phyloP scores from a whole-genome alignment of 352 stramenopile genomes.

The Globisporangium viniferum region DNA sequence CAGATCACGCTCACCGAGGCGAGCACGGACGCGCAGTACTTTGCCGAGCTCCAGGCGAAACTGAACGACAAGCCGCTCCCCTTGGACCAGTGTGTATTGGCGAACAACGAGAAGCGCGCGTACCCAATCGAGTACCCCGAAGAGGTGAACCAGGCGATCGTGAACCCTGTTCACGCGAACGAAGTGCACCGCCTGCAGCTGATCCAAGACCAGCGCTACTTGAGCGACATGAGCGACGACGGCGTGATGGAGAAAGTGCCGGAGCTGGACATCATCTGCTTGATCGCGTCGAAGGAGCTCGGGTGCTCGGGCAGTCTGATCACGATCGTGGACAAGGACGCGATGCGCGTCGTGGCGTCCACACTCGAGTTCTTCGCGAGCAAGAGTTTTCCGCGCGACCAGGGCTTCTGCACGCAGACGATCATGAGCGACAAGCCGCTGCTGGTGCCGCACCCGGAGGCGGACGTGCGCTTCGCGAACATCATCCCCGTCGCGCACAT shows the following conservation, averaged over 20 bases:
- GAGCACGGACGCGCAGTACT: slow-evolving; percentile 12
- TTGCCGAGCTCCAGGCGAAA: slow-evolving; percentile 2
- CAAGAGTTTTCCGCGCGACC: slow-evolving; percentile 32
- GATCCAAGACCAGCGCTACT: too few species aligned
- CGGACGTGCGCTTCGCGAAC: slow-evolving; percentile 52
- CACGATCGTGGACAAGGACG: slow-evolving; percentile 37
- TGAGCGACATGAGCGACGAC: too few species aligned
- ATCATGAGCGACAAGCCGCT: slow-evolving; percentile 56
- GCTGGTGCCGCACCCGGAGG: slow-evolving; percentile 48
- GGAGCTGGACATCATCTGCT: slow-evolving; percentile 24
- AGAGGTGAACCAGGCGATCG: too few species aligned
- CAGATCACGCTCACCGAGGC: slow-evolving; percentile 8
- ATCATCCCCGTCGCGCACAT: slow-evolving; percentile 32
- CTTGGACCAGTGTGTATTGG: too few species aligned
- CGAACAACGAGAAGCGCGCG: too few species aligned
- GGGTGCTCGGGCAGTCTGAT: slow-evolving; percentile 45
- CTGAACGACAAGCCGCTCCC: slow-evolving; percentile 29
- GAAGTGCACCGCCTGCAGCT: too few species aligned
- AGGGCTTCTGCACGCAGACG: slow-evolving; percentile 56
- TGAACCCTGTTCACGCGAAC: too few species aligned
- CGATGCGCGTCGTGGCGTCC: slow-evolving; percentile 42
- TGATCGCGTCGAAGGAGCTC: slow-evolving; percentile 21
- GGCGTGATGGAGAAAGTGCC: slow-evolving; percentile 10
- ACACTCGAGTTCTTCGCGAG: slow-evolving; percentile 31
- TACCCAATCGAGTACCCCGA: too few species aligned